phyloP scores from a whole-genome alignment of 495 filamentous ascomycete genomes.

The Aspergillus biplanus region DNA sequence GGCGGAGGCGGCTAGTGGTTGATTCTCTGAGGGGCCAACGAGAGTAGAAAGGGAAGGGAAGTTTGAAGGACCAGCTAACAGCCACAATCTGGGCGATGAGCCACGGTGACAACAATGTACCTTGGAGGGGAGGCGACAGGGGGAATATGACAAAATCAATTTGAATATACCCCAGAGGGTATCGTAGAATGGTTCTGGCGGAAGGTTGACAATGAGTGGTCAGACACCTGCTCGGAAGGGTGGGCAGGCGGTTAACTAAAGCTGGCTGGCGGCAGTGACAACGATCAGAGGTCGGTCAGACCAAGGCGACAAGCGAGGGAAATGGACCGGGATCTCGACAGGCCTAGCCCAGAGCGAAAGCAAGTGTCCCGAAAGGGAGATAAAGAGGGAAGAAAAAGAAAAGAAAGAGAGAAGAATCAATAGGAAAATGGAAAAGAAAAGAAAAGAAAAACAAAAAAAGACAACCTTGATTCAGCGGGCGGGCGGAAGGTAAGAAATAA shows the following conservation, averaged over 20 bases:
- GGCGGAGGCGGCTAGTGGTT: constrained; percentile 21
- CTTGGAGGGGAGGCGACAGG: constrained; percentile 10
- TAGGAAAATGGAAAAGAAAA: constrained; percentile 3
- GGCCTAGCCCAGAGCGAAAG: constrained; percentile 23
- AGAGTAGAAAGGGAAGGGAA: constrained; percentile 8
- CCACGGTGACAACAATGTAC: constrained; percentile 4
- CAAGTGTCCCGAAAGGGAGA: constrained; percentile 21
- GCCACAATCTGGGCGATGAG: constrained; percentile 3
- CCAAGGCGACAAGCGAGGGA: constrained; percentile 37
- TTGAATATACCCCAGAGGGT: constrained; percentile 8
- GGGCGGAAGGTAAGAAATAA: constrained; percentile 13
- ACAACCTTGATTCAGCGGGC: background rate
- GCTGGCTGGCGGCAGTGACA: constrained; percentile 36
- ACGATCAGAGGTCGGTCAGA: constrained; percentile 31
- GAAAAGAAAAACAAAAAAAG: constrained; percentile 3
- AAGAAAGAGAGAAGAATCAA: constrained; percentile 17
- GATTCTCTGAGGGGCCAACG: constrained; percentile 11
- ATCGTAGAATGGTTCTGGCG: constrained; percentile 16
- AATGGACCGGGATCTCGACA: constrained; percentile 30
- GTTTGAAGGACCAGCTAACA: constrained; percentile 8
- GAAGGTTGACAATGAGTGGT: constrained; percentile 20
- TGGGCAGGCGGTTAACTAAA: constrained; percentile 31
- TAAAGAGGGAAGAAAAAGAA: constrained; percentile 19
- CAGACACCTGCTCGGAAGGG: constrained; percentile 17
- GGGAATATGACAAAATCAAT: constrained; percentile 7